phyloP scores from a whole-genome alignment of 1,284 basidiomycete species.

The Papiliotrema terrestris region DNA sequence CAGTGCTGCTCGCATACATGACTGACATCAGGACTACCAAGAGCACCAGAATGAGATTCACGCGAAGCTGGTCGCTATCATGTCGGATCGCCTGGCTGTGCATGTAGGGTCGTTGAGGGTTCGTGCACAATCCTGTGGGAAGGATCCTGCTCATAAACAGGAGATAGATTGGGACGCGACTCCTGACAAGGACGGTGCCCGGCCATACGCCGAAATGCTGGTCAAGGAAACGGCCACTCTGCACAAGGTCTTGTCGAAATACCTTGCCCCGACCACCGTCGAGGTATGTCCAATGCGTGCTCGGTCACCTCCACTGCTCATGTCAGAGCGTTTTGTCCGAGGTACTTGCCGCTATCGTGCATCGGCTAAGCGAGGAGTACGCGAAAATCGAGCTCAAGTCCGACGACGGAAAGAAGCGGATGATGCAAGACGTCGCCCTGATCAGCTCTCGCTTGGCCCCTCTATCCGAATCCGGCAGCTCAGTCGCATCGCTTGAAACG shows the following conservation, averaged over 20 bases:
- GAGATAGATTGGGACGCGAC: conserved; percentile 70
- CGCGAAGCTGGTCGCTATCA: conserved; percentile 94
- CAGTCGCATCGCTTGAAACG: conserved; percentile 65
- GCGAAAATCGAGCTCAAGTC: conserved; percentile 71
- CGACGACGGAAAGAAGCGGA: conserved; percentile 72
- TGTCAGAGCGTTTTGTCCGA: conserved; percentile 80
- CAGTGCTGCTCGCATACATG: neutral
- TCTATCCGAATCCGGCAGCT: conserved; percentile 57
- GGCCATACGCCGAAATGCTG: conserved; percentile 79
- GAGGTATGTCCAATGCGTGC: conserved; percentile 57
- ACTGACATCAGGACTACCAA: conserved; percentile 76
- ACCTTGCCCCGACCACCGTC: conserved; percentile 70
- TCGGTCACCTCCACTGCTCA: neutral
- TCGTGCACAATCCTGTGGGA: conserved; percentile 2
- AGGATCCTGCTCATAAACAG: conserved; percentile 44
- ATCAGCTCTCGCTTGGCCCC: conserved; percentile 67
- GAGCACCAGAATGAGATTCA: conserved; percentile 99
- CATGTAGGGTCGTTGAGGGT: conserved; percentile 58
- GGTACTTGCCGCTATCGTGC: conserved; percentile 86
- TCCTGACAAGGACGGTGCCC: conserved; percentile 54
- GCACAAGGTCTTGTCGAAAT: conserved; percentile 92
- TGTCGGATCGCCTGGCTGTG: conserved; percentile 87
- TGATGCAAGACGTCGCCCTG: conserved; percentile 72
- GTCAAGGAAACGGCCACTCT: conserved; percentile 94
- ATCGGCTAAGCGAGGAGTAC: conserved; percentile 80